Evolutionary conservation across 1,284 basidiomycete genomes (phyloP).

Genomic region (Puccinia polysora): DNA sequence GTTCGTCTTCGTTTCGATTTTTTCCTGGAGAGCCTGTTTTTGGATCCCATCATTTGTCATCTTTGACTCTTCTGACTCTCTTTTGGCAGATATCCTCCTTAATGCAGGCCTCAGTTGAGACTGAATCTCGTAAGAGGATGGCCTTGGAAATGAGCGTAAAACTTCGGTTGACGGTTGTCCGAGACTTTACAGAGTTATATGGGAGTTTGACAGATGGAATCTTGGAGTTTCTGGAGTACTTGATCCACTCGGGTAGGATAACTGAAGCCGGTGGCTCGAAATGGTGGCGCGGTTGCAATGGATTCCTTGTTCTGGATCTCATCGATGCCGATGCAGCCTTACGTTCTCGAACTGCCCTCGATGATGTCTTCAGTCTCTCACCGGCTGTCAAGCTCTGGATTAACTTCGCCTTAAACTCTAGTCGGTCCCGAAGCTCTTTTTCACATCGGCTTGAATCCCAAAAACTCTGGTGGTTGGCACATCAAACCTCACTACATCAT

Average conservation of each 20-base stretch:
- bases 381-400: slow-evolving; percentile 22
- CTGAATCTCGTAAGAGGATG: slow-evolving; percentile 1
- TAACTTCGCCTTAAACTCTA: not conserved
- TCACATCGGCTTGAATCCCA: not conserved
- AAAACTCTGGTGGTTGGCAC: slow-evolving; percentile 20
- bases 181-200: not conserved
- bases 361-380: not conserved
- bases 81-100: too few relatives aligned
- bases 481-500: slow-evolving; percentile 26
- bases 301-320: slow-evolving; percentile 27
- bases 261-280: slow-evolving; percentile 4
- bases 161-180: not conserved
- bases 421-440: too few relatives aligned
- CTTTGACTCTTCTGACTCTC: too few relatives aligned
- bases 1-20: too few relatives aligned
- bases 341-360: not conserved
- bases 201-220: slow-evolving; percentile 9
- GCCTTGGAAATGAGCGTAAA: slow-evolving; percentile 2
- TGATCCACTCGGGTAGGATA: slow-evolving; percentile 19
- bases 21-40: too few relatives aligned
- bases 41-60: too few relatives aligned
- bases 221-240: slow-evolving; percentile 21
- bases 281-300: slow-evolving; percentile 29
- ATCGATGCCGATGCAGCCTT: slow-evolving; percentile 15
- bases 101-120: too few relatives aligned